Evolutionary conservation across 1,284 basidiomycete genomes (phyloP), one percentile per base, ranked within the genome.

Genomic region (Puccinia triticina): DNA sequence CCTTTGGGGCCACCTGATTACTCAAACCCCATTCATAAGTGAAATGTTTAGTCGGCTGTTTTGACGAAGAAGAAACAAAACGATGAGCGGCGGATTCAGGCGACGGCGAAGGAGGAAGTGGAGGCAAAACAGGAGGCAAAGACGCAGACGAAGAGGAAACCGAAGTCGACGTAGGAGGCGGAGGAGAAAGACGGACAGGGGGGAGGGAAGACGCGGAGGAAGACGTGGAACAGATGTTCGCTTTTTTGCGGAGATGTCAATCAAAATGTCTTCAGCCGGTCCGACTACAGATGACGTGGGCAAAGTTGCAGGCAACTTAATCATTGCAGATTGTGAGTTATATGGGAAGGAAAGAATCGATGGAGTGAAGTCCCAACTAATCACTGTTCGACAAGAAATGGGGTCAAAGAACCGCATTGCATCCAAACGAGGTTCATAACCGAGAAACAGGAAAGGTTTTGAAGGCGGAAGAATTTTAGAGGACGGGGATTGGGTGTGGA

Each of bases 371-470:
- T 77, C 75, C 16, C 75, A 18, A 61, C 75, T 77, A 23, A 77
- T 77, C 2, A 77, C 43, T 4, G 66, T 66, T 11, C 23, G 32
- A 7, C 59, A 34, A 21, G 29, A 40, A 32, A 23, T 40, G 3
- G 61, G 43, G 23, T 77, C 32, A 21, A 77, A 77, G 26, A 77
- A 77, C n/a, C n/a, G n/a, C n/a, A n/a, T n/a, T n/a, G n/a, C n/a
- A n/a, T n/a, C n/a, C n/a, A n/a, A n/a, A n/a, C 29, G 21, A 29
- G 26, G 29, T 48, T 77, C 75, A 66, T 46, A 77, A 0, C 57
- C 57, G 18, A 77, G 55, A 66, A 32, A 77, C 2, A 64, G 26
- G 16, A 77, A 16, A 3, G 75, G 57, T 3, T 32, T 4, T 11
- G 16, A 37, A 23, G 59, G 75, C 43, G 40, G 32, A 2, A 14